These are phyloP conservation scores for Sporisorium graminicola DNA, from an alignment of 1,284 basidiomycete genomes.

Conservation along the genomic window DNA sequence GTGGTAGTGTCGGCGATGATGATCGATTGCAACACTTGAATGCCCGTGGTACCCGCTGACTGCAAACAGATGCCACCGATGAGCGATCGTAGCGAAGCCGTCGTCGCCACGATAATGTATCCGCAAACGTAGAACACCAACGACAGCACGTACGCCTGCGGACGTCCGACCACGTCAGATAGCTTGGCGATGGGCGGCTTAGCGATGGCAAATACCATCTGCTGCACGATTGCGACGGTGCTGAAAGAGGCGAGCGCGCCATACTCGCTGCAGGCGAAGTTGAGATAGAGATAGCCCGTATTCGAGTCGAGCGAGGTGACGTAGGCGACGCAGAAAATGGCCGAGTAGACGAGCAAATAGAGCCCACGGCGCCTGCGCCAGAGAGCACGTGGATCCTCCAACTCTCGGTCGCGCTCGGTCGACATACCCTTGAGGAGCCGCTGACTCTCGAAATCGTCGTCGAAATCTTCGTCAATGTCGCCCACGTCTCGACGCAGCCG, in stretches of 20 bases:
- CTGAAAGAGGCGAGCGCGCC: conserved; percentile 70
- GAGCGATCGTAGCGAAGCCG: conserved; percentile 74
- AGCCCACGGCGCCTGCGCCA: conserved; percentile 40
- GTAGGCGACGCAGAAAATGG: conserved; percentile 77
- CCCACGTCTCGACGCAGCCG: neutral
- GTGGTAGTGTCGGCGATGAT: conserved; percentile 81
- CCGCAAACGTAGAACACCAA: conserved; percentile 72
- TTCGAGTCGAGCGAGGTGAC: conserved; percentile 75
- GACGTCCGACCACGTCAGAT: conserved; percentile 76
- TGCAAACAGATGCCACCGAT: conserved; percentile 74
- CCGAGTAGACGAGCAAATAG: conserved; percentile 57
- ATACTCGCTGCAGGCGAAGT: conserved; percentile 67
- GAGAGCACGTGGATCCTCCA: conserved; percentile 25
- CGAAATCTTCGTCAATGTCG: conserved; percentile 9
- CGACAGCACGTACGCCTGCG: conserved; percentile 76
- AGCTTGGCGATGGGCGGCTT: conserved; percentile 86
- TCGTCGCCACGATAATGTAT: conserved; percentile 79
- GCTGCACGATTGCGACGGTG: conserved; percentile 67
- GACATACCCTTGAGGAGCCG: conserved; percentile 21
- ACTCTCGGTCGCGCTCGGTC: conserved; percentile 16
- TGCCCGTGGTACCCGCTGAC: conserved; percentile 69
- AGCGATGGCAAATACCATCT: conserved; percentile 75
- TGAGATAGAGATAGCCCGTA: conserved; percentile 73
- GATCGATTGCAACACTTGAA: conserved; percentile 72
- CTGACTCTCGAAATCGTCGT: conserved; percentile 25